Base-by-base conservation (phyloP, 257 asterid genomes). In the Salvia splendens region DNA sequence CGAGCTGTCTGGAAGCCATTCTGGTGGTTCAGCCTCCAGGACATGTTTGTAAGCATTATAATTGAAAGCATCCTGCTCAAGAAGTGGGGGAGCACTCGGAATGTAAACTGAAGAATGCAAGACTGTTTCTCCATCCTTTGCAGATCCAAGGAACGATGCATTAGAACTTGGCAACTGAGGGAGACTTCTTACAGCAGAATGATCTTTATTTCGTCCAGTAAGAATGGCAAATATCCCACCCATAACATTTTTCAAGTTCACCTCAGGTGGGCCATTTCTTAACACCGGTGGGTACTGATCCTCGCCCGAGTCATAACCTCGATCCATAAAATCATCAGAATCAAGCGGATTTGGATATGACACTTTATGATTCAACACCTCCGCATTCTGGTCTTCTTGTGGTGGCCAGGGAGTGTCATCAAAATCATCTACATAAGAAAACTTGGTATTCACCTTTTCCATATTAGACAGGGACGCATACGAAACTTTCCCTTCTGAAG, bases 81-180 rank as follows among this genome's bases (percentile, higher is more conserved):
- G 75, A 57, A 94, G 89, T 0, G 99, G 99, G 10, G 98, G 99
- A 59, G 99, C 99, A 82, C 99, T 94, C 1, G 99, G 99, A 61
- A 67, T 87, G 82, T 82, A 94, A 72, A 94, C 99, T 7, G 98
- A 94, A 36, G 96, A 75, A 51, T 94, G 91, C 84, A 94, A 79
- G 74, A 82, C 77, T 4, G 94, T 87, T 69, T 89, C 96, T 30
- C 99, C 99, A 70, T 94, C 84, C 76, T 83, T 87, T 5, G 87
- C 87, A 64, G 96, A 86, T 24, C 89, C 96, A 65, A 94, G 96
- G 75, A 94, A 94, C 0, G 99, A 85, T 32, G 77, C 96, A 72
- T 84, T 80, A 24, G 97, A 84, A 75, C 85, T 80, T 17, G 92
- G 85, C 51, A 77, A 72, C 54, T 77, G 87, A 5, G 80, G 81